A percentile compares a stretch with the other conserved stretches of the same genome.
These are phyloP conservation scores for Cladophialophora exuberans DNA, from an alignment of 2,329 filamentous ascomycete genomes.

Conservation along the genomic window DNA sequence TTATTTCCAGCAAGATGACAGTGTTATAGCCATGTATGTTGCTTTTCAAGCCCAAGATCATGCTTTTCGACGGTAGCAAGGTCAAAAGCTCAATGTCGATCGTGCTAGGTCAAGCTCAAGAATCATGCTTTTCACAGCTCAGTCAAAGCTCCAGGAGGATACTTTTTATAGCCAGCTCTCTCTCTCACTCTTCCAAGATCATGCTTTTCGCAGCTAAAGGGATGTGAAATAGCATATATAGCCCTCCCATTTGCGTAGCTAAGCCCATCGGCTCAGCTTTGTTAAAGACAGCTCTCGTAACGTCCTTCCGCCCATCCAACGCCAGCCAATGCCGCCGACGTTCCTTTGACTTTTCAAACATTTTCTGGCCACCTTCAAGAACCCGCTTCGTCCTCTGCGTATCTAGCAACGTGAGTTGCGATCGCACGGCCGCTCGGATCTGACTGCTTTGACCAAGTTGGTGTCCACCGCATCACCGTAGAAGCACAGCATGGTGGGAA, in stretches of 20 bases:
- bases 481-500: conserved; percentile 90
- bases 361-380: conserved; percentile 15
- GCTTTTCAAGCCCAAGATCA: neutral
- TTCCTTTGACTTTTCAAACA: conserved; percentile 9
- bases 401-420: conserved; percentile 74
- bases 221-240: conserved; percentile 7
- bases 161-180: no score
- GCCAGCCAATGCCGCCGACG: conserved; percentile 11
- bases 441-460: conserved; percentile 94
- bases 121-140: no score
- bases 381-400: conserved; percentile 43
- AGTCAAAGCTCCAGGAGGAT: no score
- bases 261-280: neutral
- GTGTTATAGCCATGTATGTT: neutral
- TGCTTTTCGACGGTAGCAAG: no score
- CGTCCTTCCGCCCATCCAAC: conserved; percentile 7
- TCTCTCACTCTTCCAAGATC: no score
- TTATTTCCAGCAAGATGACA: neutral
- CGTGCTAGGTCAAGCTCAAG: neutral
- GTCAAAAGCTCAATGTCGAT: no score
- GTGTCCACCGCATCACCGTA: conserved; percentile 95
- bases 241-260: neutral
- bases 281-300: neutral
- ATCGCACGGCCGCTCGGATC: conserved; percentile 93
- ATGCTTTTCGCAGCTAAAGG: conserved; percentile 9